Conservation (phyloP, 2,329 filamentous ascomycete species). For the Rutstroemia sp. region DNA sequence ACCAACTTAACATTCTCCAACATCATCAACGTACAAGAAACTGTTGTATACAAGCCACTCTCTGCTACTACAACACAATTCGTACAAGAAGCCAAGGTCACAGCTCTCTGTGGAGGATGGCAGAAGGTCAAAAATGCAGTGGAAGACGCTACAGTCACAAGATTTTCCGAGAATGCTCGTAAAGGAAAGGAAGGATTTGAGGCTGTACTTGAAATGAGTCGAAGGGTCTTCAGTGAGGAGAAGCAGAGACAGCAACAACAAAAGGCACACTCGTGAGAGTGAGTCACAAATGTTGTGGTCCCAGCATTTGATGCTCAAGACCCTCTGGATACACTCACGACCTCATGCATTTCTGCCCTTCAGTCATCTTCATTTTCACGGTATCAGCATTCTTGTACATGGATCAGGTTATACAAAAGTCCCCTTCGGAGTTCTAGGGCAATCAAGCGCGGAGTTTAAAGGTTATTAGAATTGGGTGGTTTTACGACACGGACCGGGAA, state of each 20-base stretch:
- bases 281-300: neutral
- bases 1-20: conserved; percentile 93
- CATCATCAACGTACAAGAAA: conserved; percentile 86
- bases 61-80: conserved; percentile 63
- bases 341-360: neutral
- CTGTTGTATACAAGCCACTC: conserved; percentile 72
- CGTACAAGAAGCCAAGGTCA: conserved; percentile 84
- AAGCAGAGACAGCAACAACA: conserved; percentile 47
- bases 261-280: neutral
- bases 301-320: neutral
- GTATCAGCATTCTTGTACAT: neutral
- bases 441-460: neutral
- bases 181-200: conserved; percentile 94
- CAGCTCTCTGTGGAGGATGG: conserved; percentile 92
- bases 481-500: neutral
- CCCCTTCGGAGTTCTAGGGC: conserved; percentile 8
- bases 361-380: conserved; percentile 1
- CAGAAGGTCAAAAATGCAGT: conserved; percentile 95
- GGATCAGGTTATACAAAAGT: conserved; percentile 8
- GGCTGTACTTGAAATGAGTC: conserved; percentile 85
- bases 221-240: conserved; percentile 87
- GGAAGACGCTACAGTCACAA: conserved; percentile 80
- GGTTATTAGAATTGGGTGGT: neutral
- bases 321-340: neutral
- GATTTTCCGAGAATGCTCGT: conserved; percentile 85